Conservation (phyloP, 805 yeast genomes). For the Soucietia sequanensis region DNA sequence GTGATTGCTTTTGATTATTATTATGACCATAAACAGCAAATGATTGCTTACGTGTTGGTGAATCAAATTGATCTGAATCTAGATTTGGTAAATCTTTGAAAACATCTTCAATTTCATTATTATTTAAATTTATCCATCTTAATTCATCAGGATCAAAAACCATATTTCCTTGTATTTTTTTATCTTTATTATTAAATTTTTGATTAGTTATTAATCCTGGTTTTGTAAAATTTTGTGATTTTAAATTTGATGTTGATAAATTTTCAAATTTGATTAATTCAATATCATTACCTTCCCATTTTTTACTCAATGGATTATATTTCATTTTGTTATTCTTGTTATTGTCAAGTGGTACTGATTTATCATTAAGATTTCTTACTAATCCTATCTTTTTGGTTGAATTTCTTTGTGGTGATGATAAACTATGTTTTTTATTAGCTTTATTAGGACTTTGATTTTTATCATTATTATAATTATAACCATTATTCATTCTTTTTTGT, state of each 20-base stretch:
- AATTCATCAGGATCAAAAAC: conserved; percentile 55
- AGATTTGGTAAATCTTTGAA: conserved; percentile 53
- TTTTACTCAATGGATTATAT: conserved; percentile 48
- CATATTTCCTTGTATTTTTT: conserved; percentile 41
- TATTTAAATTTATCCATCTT: conserved; percentile 55
- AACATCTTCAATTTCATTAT: conserved; percentile 38
- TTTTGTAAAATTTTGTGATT: neutral
- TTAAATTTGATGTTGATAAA: conserved; percentile 4
- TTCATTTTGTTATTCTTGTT: conserved; percentile 40
- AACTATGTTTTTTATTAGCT: conserved; percentile 1
- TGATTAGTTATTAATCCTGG: conserved; percentile 27
- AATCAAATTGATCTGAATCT: conserved; percentile 7
- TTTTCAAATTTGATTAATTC: conserved; percentile 53
- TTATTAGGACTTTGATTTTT: conserved; percentile 7
- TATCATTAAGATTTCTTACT: conserved; percentile 27
- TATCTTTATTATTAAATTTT: conserved; percentile 31
- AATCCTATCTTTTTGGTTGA: conserved; percentile 26
- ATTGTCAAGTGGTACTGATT: conserved; percentile 9
- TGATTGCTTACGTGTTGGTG: conserved; percentile 1
- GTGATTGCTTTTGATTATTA: too few species aligned
- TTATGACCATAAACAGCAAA: too few species aligned
- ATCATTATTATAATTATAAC: conserved; percentile 1
- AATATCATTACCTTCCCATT: conserved; percentile 68
- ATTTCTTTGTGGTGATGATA: conserved; percentile 6
- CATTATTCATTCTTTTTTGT: conserved; percentile 12